These are phyloP conservation scores for Tulasnella sp. DNA, from an alignment of 768 basidiomycete genomes.

Conservation along the genomic window DNA sequence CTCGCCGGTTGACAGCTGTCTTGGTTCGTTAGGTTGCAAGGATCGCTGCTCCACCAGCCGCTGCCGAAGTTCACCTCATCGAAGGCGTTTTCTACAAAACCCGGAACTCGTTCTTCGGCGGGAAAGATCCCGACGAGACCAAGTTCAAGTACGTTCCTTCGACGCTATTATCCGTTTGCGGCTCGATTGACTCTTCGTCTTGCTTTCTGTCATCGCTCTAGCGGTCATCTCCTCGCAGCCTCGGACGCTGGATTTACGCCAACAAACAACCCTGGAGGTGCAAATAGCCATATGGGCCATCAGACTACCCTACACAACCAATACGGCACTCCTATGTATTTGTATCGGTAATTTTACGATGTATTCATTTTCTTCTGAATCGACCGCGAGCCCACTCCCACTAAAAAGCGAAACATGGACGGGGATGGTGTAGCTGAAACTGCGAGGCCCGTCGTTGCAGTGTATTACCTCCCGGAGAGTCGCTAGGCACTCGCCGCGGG, in stretches of 20 bases:
- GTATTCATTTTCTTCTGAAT: neutral
- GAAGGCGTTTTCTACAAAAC: constrained; percentile 95
- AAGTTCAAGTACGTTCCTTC: constrained; percentile 44
- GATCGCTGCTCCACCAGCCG: constrained; percentile 92
- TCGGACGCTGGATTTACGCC: constrained; percentile 13
- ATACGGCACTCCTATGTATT: constrained; percentile 1
- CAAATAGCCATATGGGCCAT: neutral
- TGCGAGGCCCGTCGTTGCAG: too few relatives aligned
- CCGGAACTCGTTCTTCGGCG: constrained; percentile 79
- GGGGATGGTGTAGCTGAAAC: too few relatives aligned
- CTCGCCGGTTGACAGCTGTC: constrained; percentile 6
- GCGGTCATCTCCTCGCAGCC: constrained; percentile 9
- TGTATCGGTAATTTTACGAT: neutral
- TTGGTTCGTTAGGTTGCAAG: constrained; percentile 57
- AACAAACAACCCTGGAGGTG: neutral
- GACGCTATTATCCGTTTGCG: neutral
- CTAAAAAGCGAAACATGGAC: too few relatives aligned
- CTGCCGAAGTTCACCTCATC: constrained; percentile 93
- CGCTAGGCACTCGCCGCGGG: too few relatives aligned
- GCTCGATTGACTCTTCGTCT: neutral
- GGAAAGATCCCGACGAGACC: constrained; percentile 69
- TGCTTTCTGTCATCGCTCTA: neutral
- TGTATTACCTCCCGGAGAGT: too few relatives aligned
- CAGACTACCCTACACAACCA: neutral
- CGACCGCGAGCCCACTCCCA: too few relatives aligned